Base-by-base conservation (phyloP, 2,329 filamentous ascomycete species). In the Arthrocladium fulminans region DNA sequence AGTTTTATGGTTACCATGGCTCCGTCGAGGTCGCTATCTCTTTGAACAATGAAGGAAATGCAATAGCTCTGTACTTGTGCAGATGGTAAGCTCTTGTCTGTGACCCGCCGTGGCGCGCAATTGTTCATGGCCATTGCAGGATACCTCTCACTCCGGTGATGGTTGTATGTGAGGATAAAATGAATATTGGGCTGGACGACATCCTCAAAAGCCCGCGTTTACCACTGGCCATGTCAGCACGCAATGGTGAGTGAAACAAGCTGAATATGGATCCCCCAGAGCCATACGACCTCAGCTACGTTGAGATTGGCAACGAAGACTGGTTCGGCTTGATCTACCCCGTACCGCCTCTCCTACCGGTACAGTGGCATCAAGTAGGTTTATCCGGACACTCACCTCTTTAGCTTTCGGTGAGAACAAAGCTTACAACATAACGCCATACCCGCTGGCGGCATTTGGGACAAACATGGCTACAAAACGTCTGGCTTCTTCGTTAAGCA, bases 221-320 rank as follows among this genome's bases (percentile, higher is more conserved):
- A 40, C 51, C 38, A 52, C 52, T 15, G 57, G 58, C 17, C 49
- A 54, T 34, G 55, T 51, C 1, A 55, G 57, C 22, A 67, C 64
- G 2, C 37, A 54, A 8, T 64, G 59, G n/a, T 63, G 64, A 30
- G 68, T 73, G 3, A 63, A 73, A 5, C 77, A 81, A 15, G 79
- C 78, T 5, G 64, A 73, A 37, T 69, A 81, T 2, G 81, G 81
- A n/a, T 2, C 75, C 83, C 56, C 72, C 77, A 0, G 70, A 79
- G 50, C 81, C 81, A 0, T 84, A 78, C 65, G 27, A n/a, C 17
- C 67, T 85, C 42, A 67, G 73, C 9, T 81, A 76, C 55, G 76
- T 84, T 47, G 81, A 84, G 63, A 65, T 84, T 37, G 81, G 82
- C 50, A 84, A 85, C 60, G 81, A 85, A 60, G 81, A 85, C 56